Percentiles rank a stretch among this genome's conserved stretches.
Conservation (phyloP, 208 protist genomes). For the Leptomonas pyrrhocoris region DNA sequence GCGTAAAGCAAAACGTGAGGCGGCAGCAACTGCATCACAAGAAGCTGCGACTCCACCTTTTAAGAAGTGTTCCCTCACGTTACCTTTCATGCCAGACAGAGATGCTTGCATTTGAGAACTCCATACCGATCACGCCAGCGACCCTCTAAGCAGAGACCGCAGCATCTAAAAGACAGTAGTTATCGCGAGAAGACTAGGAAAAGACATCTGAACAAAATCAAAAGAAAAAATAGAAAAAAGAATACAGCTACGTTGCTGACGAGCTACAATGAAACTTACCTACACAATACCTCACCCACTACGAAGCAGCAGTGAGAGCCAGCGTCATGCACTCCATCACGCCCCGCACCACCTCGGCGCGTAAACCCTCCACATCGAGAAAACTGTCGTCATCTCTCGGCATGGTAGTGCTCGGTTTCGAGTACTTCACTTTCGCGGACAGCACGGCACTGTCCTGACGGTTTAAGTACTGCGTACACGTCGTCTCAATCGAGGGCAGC, state of each 20-base stretch:
- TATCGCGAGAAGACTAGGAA: no score
- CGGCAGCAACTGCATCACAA: no score
- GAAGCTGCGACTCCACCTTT: no score
- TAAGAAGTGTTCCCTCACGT: no score
- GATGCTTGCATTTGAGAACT: no score
- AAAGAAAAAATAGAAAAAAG: conserved; percentile 21
- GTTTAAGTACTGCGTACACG: conserved; percentile 43
- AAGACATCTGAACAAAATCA: conserved; percentile 25
- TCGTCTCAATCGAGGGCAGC: conserved; percentile 46
- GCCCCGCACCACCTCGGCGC: conserved; percentile 14
- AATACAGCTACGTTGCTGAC: conserved; percentile 33
- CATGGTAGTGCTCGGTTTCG: conserved; percentile 22
- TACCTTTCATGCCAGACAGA: no score
- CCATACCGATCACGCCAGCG: no score
- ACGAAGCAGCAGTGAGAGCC: conserved; percentile 1
- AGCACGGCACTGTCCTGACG: conserved; percentile 14
- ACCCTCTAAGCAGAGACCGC: no score
- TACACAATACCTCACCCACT: conserved; percentile 13
- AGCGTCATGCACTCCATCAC: conserved; percentile 38
- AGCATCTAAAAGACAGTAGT: no score
- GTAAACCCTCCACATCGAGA: conserved; percentile 32
- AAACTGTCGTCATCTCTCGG: conserved; percentile 38
- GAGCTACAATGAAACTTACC: not conserved
- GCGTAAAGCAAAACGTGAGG: no score
- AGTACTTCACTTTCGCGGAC: conserved; percentile 39